Percentiles rank a stretch among this genome's conserved stretches.
phyloP scores from a whole-genome alignment of 208 protist genomes.

The Trichomonas tenax region DNA sequence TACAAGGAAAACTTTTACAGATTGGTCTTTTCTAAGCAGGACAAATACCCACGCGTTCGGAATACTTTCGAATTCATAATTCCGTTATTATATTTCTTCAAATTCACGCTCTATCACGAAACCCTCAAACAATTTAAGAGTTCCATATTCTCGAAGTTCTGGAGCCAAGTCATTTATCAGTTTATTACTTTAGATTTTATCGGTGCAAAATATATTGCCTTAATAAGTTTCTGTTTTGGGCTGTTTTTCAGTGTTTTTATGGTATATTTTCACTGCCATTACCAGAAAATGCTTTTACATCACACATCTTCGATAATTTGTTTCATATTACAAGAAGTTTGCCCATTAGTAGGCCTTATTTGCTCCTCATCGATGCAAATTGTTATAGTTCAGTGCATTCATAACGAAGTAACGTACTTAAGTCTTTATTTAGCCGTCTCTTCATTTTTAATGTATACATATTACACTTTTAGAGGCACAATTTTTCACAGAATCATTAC shows the following conservation, averaged over 20 bases:
- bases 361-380: neutral
- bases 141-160: neutral
- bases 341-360: neutral
- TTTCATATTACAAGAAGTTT: neutral
- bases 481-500: neutral
- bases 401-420: neutral
- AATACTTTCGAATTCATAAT: neutral
- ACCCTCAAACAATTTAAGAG: neutral
- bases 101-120: neutral
- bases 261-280: neutral
- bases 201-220: neutral
- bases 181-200: neutral
- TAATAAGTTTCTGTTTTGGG: neutral
- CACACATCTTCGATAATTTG: neutral
- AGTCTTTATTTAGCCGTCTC: neutral
- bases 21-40: neutral
- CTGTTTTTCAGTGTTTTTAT: neutral
- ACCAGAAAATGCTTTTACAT: neutral
- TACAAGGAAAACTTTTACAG: neutral
- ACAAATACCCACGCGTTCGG: neutral
- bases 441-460: neutral
- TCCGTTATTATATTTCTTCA: neutral
- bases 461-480: neutral
- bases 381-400: neutral
- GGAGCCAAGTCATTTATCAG: neutral